phyloP scores from a whole-genome alignment of 768 basidiomycete species.

The Tylopilus vinaceipallidus region DNA sequence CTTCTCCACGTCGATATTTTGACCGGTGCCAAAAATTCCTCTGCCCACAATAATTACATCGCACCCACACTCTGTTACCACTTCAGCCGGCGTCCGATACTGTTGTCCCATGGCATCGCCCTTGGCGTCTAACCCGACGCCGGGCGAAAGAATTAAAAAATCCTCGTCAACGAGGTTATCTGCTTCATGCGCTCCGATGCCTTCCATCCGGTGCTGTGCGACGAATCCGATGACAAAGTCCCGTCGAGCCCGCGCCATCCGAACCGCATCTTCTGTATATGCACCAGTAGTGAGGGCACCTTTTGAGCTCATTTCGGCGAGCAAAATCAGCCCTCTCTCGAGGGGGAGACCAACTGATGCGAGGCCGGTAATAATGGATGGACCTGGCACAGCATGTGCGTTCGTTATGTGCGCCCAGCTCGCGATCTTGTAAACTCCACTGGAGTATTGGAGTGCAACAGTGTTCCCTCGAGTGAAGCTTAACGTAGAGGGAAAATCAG shows the following conservation, averaged over 20 bases:
- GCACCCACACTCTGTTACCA: slow-evolving; percentile 76
- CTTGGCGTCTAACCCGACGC: slow-evolving; percentile 77
- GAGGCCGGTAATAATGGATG: slow-evolving; percentile 89
- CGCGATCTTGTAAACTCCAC: slow-evolving; percentile 90
- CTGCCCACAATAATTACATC: slow-evolving; percentile 98
- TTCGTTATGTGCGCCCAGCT: slow-evolving; percentile 97
- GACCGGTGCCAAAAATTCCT: slow-evolving; percentile 79
- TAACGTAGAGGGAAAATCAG: neutral
- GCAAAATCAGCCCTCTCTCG: slow-evolving; percentile 79
- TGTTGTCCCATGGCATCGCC: slow-evolving; percentile 94
- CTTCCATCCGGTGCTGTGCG: slow-evolving; percentile 83
- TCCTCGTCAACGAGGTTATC: slow-evolving; percentile 55
- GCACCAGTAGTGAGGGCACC: slow-evolving; percentile 80
- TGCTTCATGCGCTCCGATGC: slow-evolving; percentile 41
- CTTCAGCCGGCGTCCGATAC: slow-evolving; percentile 86
- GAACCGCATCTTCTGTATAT: slow-evolving; percentile 83
- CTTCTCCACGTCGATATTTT: slow-evolving; percentile 38
- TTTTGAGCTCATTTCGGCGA: slow-evolving; percentile 95
- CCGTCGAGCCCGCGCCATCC: slow-evolving; percentile 78
- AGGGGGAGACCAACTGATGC: slow-evolving; percentile 82
- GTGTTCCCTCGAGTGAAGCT: slow-evolving; percentile 75
- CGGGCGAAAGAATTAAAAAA: slow-evolving; percentile 89
- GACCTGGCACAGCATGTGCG: slow-evolving; percentile 95
- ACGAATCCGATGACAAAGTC: slow-evolving; percentile 97
- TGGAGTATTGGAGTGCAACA: slow-evolving; percentile 90